Conservation (phyloP, 2,329 filamentous ascomycete species). For the Sphaerulina musiva region DNA sequence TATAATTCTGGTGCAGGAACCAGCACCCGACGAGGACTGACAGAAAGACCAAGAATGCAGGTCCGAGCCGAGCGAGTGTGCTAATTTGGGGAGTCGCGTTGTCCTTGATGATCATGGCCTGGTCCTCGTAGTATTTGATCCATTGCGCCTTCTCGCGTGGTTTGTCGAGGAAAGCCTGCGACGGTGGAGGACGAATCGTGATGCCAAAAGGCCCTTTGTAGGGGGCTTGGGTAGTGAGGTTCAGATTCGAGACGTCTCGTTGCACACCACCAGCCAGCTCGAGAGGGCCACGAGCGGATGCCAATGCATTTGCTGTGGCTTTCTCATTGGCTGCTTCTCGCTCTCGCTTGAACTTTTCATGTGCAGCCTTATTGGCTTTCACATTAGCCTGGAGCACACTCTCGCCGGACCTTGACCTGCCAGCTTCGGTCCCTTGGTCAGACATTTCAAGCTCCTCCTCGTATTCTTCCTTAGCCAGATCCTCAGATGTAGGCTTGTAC, state of each 20-base stretch:
- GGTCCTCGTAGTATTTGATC: slow-evolving; percentile 36
- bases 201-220: slow-evolving; percentile 17
- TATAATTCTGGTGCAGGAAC: slow-evolving; percentile 44
- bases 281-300: slow-evolving; percentile 28
- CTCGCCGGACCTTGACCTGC: slow-evolving; percentile 25
- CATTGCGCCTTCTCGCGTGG: slow-evolving; percentile 31
- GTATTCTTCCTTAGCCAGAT: slow-evolving; percentile 11
- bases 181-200: slow-evolving; percentile 18
- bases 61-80: slow-evolving; percentile 40
- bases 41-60: slow-evolving; percentile 38
- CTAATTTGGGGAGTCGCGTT: slow-evolving; percentile 30
- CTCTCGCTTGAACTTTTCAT: slow-evolving; percentile 25
- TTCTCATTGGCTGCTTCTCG: slow-evolving; percentile 19
- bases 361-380: slow-evolving; percentile 28
- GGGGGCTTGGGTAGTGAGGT: slow-evolving; percentile 6
- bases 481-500: slow-evolving; percentile 28
- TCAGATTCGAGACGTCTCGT: slow-evolving; percentile 12
- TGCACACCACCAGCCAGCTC: slow-evolving; percentile 30
- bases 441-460: slow-evolving; percentile 15
- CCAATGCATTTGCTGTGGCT: slow-evolving; percentile 18
- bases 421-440: slow-evolving; percentile 25
- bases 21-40: slow-evolving; percentile 38
- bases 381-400: slow-evolving; percentile 28
- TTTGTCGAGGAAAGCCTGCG: slow-evolving; percentile 26
- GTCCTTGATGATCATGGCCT: slow-evolving; percentile 32